These are phyloP conservation scores for Jaltomata sinuosa DNA, from an alignment of 257 asterid species.

Conservation along the genomic window DNA sequence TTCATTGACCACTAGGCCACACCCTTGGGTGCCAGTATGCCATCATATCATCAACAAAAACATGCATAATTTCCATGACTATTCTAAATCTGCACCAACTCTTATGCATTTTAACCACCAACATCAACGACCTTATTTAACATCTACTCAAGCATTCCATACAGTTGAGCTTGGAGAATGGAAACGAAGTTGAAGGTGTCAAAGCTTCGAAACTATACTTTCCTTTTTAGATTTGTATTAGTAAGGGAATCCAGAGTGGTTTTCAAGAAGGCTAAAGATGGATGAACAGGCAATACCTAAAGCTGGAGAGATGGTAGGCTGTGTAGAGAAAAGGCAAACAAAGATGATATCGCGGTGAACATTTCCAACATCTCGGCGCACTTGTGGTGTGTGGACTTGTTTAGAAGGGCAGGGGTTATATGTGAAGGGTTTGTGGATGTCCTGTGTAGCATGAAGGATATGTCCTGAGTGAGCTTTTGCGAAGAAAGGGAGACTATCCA, in stretches of 20 bases:
- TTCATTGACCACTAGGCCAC: no score
- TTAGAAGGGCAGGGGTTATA: not conserved
- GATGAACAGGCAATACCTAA: not conserved
- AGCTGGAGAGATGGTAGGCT: not conserved
- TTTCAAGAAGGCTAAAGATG: not conserved
- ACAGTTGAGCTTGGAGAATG: not conserved
- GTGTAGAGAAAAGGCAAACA: not conserved
- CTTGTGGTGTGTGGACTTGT: not conserved
- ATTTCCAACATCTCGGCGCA: not conserved
- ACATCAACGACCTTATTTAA: not conserved
- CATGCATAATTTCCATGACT: not conserved
- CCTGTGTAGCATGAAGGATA: not conserved
- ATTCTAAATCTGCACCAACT: not conserved
- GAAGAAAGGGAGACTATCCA: not conserved
- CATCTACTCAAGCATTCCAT: not conserved
- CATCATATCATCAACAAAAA: not conserved
- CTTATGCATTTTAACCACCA: not conserved
- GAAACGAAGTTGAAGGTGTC: not conserved
- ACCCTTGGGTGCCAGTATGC: no score
- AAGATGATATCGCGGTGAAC: not conserved
- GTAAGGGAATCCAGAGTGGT: not conserved
- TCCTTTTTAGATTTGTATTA: not conserved
- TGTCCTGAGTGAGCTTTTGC: not conserved
- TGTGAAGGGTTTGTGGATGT: not conserved
- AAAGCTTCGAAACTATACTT: not conserved